Conservation (phyloP, 768 basidiomycete species). For the Nevesoporus exiguus region DNA sequence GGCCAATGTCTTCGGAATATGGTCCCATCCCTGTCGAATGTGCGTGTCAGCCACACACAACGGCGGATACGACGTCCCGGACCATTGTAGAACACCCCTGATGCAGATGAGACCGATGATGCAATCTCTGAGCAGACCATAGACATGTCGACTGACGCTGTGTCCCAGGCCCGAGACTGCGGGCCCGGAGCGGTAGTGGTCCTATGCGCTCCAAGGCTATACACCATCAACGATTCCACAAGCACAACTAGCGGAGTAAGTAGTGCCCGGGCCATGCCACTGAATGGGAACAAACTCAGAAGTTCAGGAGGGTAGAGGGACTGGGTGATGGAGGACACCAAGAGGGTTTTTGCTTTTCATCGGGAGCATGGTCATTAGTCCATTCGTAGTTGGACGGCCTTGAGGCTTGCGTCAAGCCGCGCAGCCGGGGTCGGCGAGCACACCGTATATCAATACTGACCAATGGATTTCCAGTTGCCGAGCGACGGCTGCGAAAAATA, state of each 20-base stretch:
- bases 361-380: background rate
- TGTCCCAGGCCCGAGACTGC: background rate
- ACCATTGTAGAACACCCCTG: constrained; percentile 26
- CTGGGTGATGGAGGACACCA: constrained; percentile 1
- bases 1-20: constrained; percentile 42
- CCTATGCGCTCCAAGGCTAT: background rate
- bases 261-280: constrained; percentile 1
- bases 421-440: constrained; percentile 1
- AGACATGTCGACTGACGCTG: constrained; percentile 1
- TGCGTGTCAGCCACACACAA: constrained; percentile 8
- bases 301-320: constrained; percentile 4
- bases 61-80: background rate
- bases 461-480: background rate
- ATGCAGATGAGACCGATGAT: constrained; percentile 16
- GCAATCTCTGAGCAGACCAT: constrained; percentile 21
- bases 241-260: constrained; percentile 9
- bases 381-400: constrained; percentile 6
- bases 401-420: constrained; percentile 5
- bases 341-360: constrained; percentile 11
- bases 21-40: constrained; percentile 15
- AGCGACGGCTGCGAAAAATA: background rate
- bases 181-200: background rate
- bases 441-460: constrained; percentile 2
- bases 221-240: constrained; percentile 6
- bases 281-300: background rate